These are phyloP conservation scores for Antrodiella citrinella DNA, from an alignment of 768 basidiomycete species.

Conservation along the genomic window DNA sequence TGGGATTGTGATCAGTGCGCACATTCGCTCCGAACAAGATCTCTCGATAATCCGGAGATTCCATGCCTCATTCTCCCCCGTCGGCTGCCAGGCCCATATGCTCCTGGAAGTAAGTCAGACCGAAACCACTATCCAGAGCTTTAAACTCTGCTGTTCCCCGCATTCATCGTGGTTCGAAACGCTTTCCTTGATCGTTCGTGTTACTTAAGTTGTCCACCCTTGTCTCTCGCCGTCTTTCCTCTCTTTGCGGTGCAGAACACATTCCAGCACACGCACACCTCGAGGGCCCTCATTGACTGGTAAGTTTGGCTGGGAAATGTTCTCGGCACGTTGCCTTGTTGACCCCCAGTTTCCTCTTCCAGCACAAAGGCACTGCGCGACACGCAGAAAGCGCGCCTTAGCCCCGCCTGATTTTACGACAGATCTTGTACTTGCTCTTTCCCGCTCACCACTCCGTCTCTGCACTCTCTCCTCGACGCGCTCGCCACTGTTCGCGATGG, in stretches of 20 bases:
- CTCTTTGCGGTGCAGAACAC: not conserved
- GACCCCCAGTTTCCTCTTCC: constrained; percentile 15
- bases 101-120: not conserved
- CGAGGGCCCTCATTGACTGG: not conserved
- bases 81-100: not conserved
- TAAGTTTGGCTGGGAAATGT: not conserved
- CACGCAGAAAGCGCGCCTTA: constrained; percentile 16
- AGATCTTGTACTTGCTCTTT: constrained; percentile 5
- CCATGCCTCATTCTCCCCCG: not conserved
- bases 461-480: constrained; percentile 8
- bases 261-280: not conserved
- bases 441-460: constrained; percentile 9
- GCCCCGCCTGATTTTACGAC: constrained; percentile 13
- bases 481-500: constrained; percentile 5
- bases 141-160: not conserved
- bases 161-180: not conserved
- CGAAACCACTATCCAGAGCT: not conserved
- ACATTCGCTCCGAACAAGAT: not conserved
- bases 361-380: constrained; percentile 20
- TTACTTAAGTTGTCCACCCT: not conserved
- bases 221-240: not conserved
- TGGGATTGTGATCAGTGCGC: not conserved
- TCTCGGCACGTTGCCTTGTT: not conserved
- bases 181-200: not conserved
- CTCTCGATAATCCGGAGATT: not conserved